Conservation (phyloP, 306 rosid species). For the Pueraria montana region DNA sequence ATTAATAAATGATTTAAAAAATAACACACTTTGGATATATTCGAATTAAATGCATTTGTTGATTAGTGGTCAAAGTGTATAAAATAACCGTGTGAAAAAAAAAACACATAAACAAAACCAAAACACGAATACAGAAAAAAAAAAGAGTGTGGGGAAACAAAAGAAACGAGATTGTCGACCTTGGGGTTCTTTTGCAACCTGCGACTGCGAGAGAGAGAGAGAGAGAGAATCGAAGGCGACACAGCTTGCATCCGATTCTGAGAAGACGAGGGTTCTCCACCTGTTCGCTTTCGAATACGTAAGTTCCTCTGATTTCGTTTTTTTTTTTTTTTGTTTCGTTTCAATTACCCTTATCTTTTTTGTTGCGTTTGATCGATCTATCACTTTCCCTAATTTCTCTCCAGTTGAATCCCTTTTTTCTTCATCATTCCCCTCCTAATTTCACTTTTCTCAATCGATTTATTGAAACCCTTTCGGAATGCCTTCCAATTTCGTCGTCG, state of each 20-base stretch:
- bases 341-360: background rate
- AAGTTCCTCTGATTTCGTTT: conserved; percentile 16
- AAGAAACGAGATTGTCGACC: conserved; percentile 31
- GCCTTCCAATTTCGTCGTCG: conserved; percentile 3
- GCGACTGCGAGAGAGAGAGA: conserved; percentile 4
- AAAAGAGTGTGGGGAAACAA: background rate
- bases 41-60: no score
- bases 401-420: background rate
- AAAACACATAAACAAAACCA: background rate
- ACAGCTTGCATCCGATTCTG: conserved; percentile 21
- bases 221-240: conserved; percentile 31
- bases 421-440: background rate
- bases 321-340: background rate
- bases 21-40: no score
- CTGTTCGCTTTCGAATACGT: conserved; percentile 30
- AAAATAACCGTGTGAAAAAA: background rate
- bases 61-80: background rate
- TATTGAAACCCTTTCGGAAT: conserved; percentile 29
- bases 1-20: no score
- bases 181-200: conserved; percentile 32
- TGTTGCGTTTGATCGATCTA: conserved; percentile 43
- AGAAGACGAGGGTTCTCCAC: conserved; percentile 11
- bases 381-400: background rate
- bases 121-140: background rate
- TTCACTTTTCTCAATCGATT: background rate